phyloP scores from a whole-genome alignment of 2,329 filamentous ascomycete genomes.

The Pyrenophora graminea region DNA sequence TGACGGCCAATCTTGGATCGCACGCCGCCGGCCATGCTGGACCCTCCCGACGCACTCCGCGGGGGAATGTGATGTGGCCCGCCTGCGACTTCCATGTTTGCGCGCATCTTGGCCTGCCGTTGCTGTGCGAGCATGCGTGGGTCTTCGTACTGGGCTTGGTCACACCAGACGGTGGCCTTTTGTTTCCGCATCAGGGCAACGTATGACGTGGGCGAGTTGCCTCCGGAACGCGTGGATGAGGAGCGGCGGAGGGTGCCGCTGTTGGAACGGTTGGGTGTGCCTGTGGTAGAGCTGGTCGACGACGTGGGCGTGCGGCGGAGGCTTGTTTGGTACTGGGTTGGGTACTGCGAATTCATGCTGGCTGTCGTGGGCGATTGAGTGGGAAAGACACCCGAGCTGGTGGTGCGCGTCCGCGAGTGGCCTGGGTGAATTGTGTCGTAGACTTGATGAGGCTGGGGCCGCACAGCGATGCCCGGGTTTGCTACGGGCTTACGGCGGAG shows the following conservation, averaged over 20 bases:
- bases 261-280: conserved; percentile 55
- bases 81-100: conserved; percentile 79
- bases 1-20: conserved; percentile 81
- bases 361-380: conserved; percentile 28
- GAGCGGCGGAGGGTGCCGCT: conserved; percentile 68
- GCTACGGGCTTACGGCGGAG: conserved; percentile 44
- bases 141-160: conserved; percentile 90
- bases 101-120: conserved; percentile 82
- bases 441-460: conserved; percentile 30
- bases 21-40: conserved; percentile 56
- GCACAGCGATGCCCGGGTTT: conserved; percentile 38
- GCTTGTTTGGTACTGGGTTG: conserved; percentile 40
- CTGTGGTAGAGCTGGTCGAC: conserved; percentile 66
- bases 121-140: conserved; percentile 81
- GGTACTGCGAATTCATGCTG: conserved; percentile 43
- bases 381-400: conserved; percentile 45
- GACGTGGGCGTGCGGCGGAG: conserved; percentile 66
- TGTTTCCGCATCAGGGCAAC: conserved; percentile 95
- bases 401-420: conserved; percentile 46
- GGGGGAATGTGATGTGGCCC: conserved; percentile 49
- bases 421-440: conserved; percentile 31
- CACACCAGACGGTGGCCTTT: conserved; percentile 98
- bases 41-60: conserved; percentile 46
- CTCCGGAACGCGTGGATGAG: conserved; percentile 76
- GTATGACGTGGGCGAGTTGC: conserved; percentile 71